Percentiles rank a stretch among this genome's conserved stretches.
phyloP scores from a whole-genome alignment of 1,284 basidiomycete genomes.

The Tremellales sp. region DNA sequence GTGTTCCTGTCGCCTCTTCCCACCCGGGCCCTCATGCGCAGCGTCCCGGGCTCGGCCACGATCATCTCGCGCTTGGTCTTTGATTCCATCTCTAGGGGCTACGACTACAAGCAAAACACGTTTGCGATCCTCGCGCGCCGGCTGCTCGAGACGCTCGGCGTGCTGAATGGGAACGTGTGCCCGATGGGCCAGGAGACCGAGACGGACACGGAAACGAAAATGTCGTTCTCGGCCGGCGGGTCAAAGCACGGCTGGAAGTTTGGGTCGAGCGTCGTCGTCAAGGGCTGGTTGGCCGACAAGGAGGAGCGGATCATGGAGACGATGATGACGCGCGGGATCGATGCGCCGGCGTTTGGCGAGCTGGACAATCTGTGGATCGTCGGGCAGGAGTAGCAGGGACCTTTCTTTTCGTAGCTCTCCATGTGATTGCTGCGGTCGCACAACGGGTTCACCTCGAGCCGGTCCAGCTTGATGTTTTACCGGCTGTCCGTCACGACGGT shows the following conservation, averaged over 20 bases:
- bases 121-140: constrained; percentile 67
- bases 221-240: constrained; percentile 55
- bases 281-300: constrained; percentile 69
- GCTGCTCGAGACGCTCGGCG: constrained; percentile 75
- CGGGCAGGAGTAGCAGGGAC: constrained; percentile 4
- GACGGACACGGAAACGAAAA: constrained; percentile 51
- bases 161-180: constrained; percentile 63
- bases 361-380: constrained; percentile 39
- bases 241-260: constrained; percentile 71
- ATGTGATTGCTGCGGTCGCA: no score
- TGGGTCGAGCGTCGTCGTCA: constrained; percentile 57
- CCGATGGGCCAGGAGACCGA: constrained; percentile 70
- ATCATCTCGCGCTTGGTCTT: constrained; percentile 50
- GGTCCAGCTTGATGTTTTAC: no score
- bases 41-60: constrained; percentile 45
- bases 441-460: no score
- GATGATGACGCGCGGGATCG: constrained; percentile 26
- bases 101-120: constrained; percentile 53
- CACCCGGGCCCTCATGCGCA: constrained; percentile 66
- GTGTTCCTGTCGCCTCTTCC: constrained; percentile 74
- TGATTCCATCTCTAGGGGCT: constrained; percentile 32
- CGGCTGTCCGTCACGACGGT: no score
- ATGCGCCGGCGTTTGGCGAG: constrained; percentile 34
- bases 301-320: constrained; percentile 55
- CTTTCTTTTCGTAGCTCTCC: no score